Percentiles rank a stretch among this genome's conserved stretches.
These are phyloP conservation scores for Wickerhamomyces chaumierensis DNA, from an alignment of 805 yeast species.

Conservation along the genomic window DNA sequence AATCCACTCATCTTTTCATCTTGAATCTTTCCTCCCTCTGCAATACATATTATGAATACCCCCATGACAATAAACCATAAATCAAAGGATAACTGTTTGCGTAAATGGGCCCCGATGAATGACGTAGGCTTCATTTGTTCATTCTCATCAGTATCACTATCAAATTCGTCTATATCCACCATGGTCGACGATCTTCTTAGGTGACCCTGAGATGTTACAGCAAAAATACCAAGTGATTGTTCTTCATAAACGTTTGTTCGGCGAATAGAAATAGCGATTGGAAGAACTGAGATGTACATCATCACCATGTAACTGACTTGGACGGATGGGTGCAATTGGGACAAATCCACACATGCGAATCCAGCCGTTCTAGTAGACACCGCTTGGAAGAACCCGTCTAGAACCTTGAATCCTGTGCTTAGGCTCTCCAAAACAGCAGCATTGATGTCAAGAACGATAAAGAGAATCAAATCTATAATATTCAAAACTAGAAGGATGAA, in stretches of 20 bases:
- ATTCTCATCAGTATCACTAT: slow-evolving; percentile 3
- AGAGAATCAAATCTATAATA: slow-evolving; percentile 67
- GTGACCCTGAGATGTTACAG: background rate
- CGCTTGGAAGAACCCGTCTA: slow-evolving; percentile 86
- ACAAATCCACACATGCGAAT: slow-evolving; percentile 58
- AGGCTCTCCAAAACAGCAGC: slow-evolving; percentile 39
- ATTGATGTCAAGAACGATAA: slow-evolving; percentile 65
- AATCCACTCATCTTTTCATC: slow-evolving; percentile 36
- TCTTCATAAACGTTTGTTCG: slow-evolving; percentile 97
- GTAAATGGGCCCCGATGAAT: slow-evolving; percentile 76
- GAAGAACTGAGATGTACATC: slow-evolving; percentile 97
- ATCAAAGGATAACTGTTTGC: slow-evolving; percentile 88
- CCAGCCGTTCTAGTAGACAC: slow-evolving; percentile 94
- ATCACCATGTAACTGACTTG: slow-evolving; percentile 89
- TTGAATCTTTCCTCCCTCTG: slow-evolving; percentile 58
- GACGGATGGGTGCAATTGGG: slow-evolving; percentile 74
- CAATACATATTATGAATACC: slow-evolving; percentile 73
- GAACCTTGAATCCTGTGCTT: slow-evolving; percentile 55
- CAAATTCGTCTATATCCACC: background rate
- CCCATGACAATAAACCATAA: slow-evolving; percentile 89
- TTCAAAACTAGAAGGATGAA: slow-evolving; percentile 64
- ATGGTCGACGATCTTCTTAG: slow-evolving; percentile 18
- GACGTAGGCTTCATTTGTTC: slow-evolving; percentile 32
- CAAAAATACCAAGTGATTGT: slow-evolving; percentile 86
- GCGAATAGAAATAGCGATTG: slow-evolving; percentile 91